Percentiles rank a stretch among this genome's conserved stretches.
Conservation (phyloP, 2,329 filamentous ascomycete genomes). For the Teratosphaeria nubilosa region DNA sequence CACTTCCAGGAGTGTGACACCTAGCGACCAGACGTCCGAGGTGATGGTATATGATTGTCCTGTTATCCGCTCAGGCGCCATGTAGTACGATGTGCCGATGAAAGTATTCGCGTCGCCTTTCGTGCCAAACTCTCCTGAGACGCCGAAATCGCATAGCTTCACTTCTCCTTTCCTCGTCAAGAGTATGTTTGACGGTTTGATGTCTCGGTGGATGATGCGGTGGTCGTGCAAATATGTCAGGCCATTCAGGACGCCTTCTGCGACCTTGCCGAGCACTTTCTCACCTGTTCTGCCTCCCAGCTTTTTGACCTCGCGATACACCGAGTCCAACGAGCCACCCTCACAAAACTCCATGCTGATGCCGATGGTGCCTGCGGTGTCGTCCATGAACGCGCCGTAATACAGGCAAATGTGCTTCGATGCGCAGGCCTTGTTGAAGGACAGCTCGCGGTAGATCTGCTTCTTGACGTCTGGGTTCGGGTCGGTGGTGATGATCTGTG, state of each 20-base stretch:
- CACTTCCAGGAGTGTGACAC: constrained; percentile 96
- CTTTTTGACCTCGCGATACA: constrained; percentile 95
- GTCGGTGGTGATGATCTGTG: constrained; percentile 90
- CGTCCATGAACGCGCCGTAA: constrained; percentile 93
- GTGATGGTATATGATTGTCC: constrained; percentile 98
- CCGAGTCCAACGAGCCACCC: constrained; percentile 87
- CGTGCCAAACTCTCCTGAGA: constrained; percentile 94
- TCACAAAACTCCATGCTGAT: constrained; percentile 99
- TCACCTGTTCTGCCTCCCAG: constrained; percentile 90
- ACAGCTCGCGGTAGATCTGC: constrained; percentile 90
- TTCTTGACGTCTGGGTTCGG: constrained; percentile 97
- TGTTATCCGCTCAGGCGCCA: constrained; percentile 96
- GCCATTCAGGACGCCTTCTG: constrained; percentile 86
- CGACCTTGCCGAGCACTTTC: constrained; percentile 93
- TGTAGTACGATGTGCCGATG: constrained; percentile 97
- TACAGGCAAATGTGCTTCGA: constrained; percentile 95
- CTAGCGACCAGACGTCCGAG: constrained; percentile 95
- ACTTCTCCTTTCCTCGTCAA: constrained; percentile 86
- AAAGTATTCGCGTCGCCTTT: constrained; percentile 98
- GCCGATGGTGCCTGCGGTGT: constrained; percentile 90
- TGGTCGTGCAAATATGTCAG: constrained; percentile 90
- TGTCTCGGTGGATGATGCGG: constrained; percentile 97
- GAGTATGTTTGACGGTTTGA: constrained; percentile 96
- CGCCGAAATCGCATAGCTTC: constrained; percentile 96
- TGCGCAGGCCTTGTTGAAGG: constrained; percentile 95